Percentiles rank a stretch among this genome's conserved stretches.
These are phyloP conservation scores for Penicillium sp. DNA, from an alignment of 2,329 filamentous ascomycete genomes.

Conservation along the genomic window DNA sequence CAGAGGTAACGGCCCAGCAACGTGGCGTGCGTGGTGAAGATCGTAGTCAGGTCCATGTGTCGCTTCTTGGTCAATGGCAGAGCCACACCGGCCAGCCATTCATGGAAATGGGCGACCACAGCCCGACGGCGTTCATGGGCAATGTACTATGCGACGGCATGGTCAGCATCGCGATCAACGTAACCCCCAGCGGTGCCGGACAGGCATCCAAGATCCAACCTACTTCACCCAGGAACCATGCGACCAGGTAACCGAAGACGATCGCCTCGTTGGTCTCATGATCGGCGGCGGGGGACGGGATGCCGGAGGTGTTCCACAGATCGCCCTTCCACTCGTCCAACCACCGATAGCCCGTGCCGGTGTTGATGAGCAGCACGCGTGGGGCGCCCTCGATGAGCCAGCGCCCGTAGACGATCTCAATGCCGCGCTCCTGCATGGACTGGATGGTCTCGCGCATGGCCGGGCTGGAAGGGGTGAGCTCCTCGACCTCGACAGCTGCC, in stretches of 20 bases:
- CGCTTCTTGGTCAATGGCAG: slow-evolving; percentile 89
- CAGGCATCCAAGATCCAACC: slow-evolving; percentile 25
- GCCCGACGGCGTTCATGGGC: slow-evolving; percentile 87
- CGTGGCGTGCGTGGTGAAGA: slow-evolving; percentile 97
- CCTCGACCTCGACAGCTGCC: slow-evolving; percentile 96
- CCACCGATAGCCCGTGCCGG: slow-evolving; percentile 84
- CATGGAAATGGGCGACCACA: slow-evolving; percentile 97
- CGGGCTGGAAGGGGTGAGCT: slow-evolving; percentile 77
- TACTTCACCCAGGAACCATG: slow-evolving; percentile 98
- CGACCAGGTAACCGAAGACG: slow-evolving; percentile 93
- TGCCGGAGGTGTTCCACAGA: slow-evolving; percentile 87
- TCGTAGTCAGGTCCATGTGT: slow-evolving; percentile 93
- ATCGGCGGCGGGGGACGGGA: slow-evolving; percentile 87
- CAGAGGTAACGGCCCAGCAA: slow-evolving; percentile 93
- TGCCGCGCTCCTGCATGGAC: slow-evolving; percentile 88
- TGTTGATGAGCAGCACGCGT: slow-evolving; percentile 89
- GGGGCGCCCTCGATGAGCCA: slow-evolving; percentile 98
- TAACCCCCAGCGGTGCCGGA: not conserved
- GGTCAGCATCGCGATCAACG: slow-evolving; percentile 4
- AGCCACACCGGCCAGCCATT: slow-evolving; percentile 94
- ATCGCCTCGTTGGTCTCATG: slow-evolving; percentile 97
- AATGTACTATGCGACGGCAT: slow-evolving; percentile 64
- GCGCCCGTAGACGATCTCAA: slow-evolving; percentile 85
- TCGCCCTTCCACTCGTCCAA: slow-evolving; percentile 97
- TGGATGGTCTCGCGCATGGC: slow-evolving; percentile 79